Percentiles rank a stretch among this genome's conserved stretches.
Conservation (phyloP, 2,329 filamentous ascomycete species). For the Microsporum audouinii region DNA sequence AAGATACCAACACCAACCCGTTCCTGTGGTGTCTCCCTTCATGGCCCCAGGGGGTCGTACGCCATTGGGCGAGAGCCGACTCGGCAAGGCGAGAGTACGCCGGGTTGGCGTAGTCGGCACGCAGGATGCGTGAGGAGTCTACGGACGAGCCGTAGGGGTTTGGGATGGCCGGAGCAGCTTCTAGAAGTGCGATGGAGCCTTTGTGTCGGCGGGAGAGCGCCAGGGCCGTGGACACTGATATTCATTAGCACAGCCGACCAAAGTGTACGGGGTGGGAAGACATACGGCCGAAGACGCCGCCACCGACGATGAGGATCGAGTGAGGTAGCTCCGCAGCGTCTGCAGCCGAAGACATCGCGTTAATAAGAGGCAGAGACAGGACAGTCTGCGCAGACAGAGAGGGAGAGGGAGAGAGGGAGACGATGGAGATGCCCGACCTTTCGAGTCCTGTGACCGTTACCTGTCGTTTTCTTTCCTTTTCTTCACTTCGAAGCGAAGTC, state of each 20-base stretch:
- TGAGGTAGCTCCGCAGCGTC: conserved; percentile 18
- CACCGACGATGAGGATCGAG: conserved; percentile 33
- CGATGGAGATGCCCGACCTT: neutral
- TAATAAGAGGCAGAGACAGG: neutral
- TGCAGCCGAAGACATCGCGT: neutral
- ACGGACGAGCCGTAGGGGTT: conserved; percentile 49
- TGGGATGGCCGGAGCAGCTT: conserved; percentile 44
- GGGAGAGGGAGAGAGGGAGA: neutral
- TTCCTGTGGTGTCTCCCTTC: conserved; percentile 36
- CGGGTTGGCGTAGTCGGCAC: conserved; percentile 68
- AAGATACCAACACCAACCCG: conserved; percentile 33
- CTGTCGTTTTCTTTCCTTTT: neutral
- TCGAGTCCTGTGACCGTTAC: too few relatives aligned
- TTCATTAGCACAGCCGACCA: neutral
- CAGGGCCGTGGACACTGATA: conserved; percentile 52
- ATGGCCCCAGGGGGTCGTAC: conserved; percentile 37
- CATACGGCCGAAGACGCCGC: conserved; percentile 35
- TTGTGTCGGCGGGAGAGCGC: conserved; percentile 50
- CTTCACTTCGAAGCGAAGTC: neutral
- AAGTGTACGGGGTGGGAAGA: conserved; percentile 9
- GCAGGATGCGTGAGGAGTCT: conserved; percentile 51
- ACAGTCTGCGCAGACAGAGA: neutral
- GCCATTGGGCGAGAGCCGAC: conserved; percentile 58
- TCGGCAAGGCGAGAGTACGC: conserved; percentile 65
- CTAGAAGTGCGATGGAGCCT: conserved; percentile 47